Conservation (phyloP, 805 yeast species). For the Candida maris region DNA sequence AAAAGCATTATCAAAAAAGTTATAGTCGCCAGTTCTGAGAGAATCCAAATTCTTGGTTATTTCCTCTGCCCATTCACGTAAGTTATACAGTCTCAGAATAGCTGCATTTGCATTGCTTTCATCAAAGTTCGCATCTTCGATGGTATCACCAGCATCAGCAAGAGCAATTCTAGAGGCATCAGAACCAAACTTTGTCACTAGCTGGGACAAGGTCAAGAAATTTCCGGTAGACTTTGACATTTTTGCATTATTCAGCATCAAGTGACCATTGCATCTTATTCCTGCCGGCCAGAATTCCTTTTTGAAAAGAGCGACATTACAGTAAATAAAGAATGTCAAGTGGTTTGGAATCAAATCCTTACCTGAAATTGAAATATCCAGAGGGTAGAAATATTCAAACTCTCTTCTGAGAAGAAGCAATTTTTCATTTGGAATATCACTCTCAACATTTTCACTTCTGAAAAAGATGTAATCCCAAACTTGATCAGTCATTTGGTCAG, state of each 20-base stretch:
- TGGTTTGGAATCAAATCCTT: constrained; percentile 97
- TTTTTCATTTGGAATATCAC: constrained; percentile 62
- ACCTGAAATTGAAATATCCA: constrained; percentile 89
- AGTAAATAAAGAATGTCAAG: constrained; percentile 90
- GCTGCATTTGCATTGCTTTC: constrained; percentile 97
- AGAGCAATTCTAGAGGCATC: constrained; percentile 96
- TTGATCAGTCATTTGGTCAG: constrained; percentile 87
- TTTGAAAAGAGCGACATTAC: constrained; percentile 91
- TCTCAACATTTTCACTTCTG: constrained; percentile 54
- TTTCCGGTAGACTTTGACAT: constrained; percentile 98
- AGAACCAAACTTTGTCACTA: constrained; percentile 88
- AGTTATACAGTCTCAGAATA: constrained; percentile 82
- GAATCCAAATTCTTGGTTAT: constrained; percentile 47
- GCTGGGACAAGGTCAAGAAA: constrained; percentile 84
- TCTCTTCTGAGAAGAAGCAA: constrained; percentile 80
- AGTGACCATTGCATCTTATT: constrained; percentile 92
- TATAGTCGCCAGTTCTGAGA: constrained; percentile 54
- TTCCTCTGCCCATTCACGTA: constrained; percentile 95
- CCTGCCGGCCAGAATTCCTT: constrained; percentile 91
- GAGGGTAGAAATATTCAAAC: constrained; percentile 94
- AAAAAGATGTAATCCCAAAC: constrained; percentile 89
- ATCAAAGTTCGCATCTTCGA: constrained; percentile 97
- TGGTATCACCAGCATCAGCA: constrained; percentile 97
- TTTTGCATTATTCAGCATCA: constrained; percentile 91
- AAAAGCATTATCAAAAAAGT: constrained; percentile 84